phyloP scores from a whole-genome alignment of 495 filamentous ascomycete genomes.

The Penicillium robsamsonii region DNA sequence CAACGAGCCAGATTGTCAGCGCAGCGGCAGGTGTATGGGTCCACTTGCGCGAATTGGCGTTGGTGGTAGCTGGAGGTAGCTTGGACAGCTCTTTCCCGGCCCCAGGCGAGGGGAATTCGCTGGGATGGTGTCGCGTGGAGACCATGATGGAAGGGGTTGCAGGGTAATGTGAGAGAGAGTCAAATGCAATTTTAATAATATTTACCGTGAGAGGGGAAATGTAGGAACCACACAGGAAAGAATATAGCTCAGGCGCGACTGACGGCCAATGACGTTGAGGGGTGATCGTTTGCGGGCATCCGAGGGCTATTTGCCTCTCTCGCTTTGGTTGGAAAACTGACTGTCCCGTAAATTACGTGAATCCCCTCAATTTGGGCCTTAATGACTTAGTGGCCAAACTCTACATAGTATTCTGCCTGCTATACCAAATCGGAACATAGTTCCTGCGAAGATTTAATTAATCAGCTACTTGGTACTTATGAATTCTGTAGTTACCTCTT shows the following conservation, averaged over 20 bases:
- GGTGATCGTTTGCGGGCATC: slow-evolving; percentile 20
- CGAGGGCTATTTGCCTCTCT: slow-evolving; percentile 3
- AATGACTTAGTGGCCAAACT: background rate
- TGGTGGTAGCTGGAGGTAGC: slow-evolving; percentile 29
- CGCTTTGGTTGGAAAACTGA: background rate
- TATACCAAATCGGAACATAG: background rate
- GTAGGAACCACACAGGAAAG: background rate
- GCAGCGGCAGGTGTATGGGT: slow-evolving; percentile 65
- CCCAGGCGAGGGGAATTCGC: slow-evolving; percentile 44
- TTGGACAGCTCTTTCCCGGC: slow-evolving; percentile 26
- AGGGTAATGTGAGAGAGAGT: background rate
- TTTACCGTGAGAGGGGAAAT: background rate
- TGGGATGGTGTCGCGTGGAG: slow-evolving; percentile 51
- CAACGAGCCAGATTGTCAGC: slow-evolving; percentile 68
- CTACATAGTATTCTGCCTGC: background rate
- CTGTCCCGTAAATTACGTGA: background rate
- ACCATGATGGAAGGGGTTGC: slow-evolving; percentile 38
- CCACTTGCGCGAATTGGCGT: slow-evolving; percentile 44
- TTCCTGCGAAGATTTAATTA: background rate
- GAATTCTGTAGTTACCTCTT: no score
- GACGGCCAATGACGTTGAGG: slow-evolving; percentile 34
- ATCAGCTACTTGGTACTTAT: no score
- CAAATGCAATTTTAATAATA: background rate
- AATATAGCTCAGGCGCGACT: slow-evolving; percentile 15
- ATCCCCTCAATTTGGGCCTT: background rate